Base-by-base conservation (phyloP, 2,329 filamentous ascomycete species). In the Fusarium goolgardi region DNA sequence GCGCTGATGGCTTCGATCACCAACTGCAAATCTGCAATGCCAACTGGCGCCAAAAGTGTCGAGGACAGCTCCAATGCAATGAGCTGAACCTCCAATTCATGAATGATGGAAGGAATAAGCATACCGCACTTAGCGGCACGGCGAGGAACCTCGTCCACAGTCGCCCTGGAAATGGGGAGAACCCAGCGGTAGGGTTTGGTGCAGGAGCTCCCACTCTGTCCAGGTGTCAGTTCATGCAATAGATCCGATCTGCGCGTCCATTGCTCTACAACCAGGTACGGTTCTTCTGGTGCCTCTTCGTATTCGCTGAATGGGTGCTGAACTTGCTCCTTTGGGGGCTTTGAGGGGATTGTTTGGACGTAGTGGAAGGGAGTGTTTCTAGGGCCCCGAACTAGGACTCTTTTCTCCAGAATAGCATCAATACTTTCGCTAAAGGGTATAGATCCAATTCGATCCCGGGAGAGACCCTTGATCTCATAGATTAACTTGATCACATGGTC, bases 31-130 rank as follows among this genome's bases (percentile, higher is more conserved):
- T 91, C 78, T 0, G 77, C 76, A 35, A 95, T 85, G 0, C 76
- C 73, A 1, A 93, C 53, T 1, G 67, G 59, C 20, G 69, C 52
- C n/a, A 81, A 59, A 5, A 81, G 31, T 0, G 76, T 78, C 3
- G 64, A 62, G 1, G 75, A 83, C 5, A 97, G 79, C 45, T 85
- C 80, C 6, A 86, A 79, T 0, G 90, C 91, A 10, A 92, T 80
- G 25, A 95, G 78, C 27, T 85, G 81, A 1, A 88, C 81, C 66
- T 91, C 91, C 4, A 95, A 71, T n/a, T 86, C 86, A 68, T 93
- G 87, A 18, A 91, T 80, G 35, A 97, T 87, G 0, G 88, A 89
- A 0, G 94, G 93, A 7, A 96, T 83, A 37, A 96, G 82, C 54
- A 90, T 81, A 4, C 84, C 86, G 29, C 89, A 83, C 45, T 82